A percentile compares a stretch with the other conserved stretches of the same genome.
phyloP scores from a whole-genome alignment of 345 rosid species.

The Pugionium dolabratum region DNA sequence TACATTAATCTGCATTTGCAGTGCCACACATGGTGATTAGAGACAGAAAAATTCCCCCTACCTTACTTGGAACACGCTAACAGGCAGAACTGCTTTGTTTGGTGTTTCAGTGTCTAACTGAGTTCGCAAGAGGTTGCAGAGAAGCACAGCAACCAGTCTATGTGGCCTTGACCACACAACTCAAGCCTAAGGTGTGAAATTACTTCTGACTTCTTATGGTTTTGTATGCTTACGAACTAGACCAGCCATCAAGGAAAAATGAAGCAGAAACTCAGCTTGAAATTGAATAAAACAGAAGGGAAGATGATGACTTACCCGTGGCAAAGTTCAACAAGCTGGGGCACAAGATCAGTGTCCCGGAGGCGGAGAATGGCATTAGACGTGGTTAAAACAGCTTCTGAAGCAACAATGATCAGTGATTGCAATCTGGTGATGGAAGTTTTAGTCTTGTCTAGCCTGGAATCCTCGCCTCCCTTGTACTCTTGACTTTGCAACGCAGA shows the following conservation, averaged over 20 bases:
- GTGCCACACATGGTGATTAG: conserved; percentile 3
- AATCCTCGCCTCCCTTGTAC: conserved; percentile 76
- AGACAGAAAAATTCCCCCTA: neutral
- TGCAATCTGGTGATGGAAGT: conserved; percentile 67
- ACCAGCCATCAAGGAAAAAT: neutral
- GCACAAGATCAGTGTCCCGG: conserved; percentile 82
- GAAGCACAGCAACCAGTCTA: neutral
- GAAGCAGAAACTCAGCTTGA: neutral
- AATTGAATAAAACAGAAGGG: neutral
- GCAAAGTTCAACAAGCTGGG: conserved; percentile 80
- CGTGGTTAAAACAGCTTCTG: conserved; percentile 86
- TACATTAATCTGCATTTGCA: conserved; percentile 71
- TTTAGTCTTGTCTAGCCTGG: conserved; percentile 82
- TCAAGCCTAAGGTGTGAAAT: neutral
- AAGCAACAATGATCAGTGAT: conserved; percentile 66
- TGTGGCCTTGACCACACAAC: neutral
- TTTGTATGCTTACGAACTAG: neutral
- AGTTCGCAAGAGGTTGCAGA: neutral
- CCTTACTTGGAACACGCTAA: neutral
- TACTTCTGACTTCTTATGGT: neutral
- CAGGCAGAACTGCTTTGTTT: conserved; percentile 7
- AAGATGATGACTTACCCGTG: conserved; percentile 60
- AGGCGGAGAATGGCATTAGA: conserved; percentile 73
- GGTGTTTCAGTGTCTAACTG: neutral
- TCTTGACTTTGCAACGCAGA: conserved; percentile 82